A percentile compares a stretch with the other conserved stretches of the same genome.
phyloP scores from a whole-genome alignment of 2,329 filamentous ascomycete genomes.

The Colletotrichum higginsianum region DNA sequence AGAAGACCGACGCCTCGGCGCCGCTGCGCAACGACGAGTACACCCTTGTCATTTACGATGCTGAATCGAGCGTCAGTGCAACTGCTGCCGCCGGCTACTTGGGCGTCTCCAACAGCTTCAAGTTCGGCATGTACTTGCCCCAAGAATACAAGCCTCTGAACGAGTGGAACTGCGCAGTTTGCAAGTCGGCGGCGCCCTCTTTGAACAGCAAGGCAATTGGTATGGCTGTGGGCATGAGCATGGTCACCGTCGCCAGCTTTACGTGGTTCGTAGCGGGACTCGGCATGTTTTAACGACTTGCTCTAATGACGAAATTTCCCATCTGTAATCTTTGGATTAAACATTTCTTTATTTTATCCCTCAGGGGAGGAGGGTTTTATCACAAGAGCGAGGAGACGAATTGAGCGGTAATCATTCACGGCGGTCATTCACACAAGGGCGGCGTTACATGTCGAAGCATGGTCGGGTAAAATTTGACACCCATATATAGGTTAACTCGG shows the following conservation, averaged over 20 bases:
- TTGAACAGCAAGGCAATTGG: conserved; percentile 64
- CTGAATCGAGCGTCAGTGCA: conserved; percentile 66
- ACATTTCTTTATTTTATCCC: conserved; percentile 11
- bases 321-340: conserved; percentile 28
- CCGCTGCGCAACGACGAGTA: conserved; percentile 70
- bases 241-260: conserved; percentile 72
- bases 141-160: conserved; percentile 67
- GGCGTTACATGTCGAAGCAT: conserved; percentile 39
- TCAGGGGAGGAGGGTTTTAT: conserved; percentile 4
- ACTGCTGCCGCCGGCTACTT: conserved; percentile 70
- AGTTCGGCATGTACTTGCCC: conserved; percentile 71
- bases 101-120: conserved; percentile 62
- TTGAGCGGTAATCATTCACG: conserved; percentile 39
- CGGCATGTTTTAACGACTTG: conserved; percentile 50
- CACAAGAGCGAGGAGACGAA: conserved; percentile 24
- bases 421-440: conserved; percentile 28
- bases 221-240: conserved; percentile 68
- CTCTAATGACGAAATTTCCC: conserved; percentile 20
- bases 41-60: conserved; percentile 74
- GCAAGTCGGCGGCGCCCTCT: conserved; percentile 66
- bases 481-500: conserved; percentile 31
- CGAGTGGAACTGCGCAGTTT: conserved; percentile 70
- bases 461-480: conserved; percentile 40
- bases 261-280: conserved; percentile 71
- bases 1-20: conserved; percentile 60